Evolutionary conservation across 2,329 filamentous ascomycete genomes (phyloP).

Genomic region (Microdochium trichocladiopsis): DNA sequence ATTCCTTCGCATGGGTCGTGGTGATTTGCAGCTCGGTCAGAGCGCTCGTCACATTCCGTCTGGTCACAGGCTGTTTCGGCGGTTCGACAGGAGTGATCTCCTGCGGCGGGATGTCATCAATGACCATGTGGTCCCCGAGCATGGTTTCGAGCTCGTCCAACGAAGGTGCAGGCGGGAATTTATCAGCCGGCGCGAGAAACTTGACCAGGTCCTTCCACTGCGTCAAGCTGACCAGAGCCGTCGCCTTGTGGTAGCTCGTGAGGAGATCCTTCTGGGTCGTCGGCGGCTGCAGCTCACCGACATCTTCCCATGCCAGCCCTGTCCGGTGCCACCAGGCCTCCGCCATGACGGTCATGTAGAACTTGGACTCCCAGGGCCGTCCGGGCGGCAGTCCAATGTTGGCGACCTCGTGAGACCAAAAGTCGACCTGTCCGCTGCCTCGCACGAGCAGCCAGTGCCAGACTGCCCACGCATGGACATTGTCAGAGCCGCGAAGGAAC

Average conservation of each 20-base stretch:
- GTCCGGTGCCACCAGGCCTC: conserved; percentile 9
- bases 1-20: background rate
- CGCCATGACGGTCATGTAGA: conserved; percentile 9
- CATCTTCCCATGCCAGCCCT: conserved; percentile 8
- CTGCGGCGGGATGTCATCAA: background rate
- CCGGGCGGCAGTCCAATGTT: conserved; percentile 6
- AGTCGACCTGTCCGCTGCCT: conserved; percentile 4
- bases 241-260: conserved; percentile 2
- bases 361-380: background rate
- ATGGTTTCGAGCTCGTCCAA: background rate
- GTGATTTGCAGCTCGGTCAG: background rate
- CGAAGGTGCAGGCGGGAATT: background rate
- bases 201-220: background rate
- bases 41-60: background rate
- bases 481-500: conserved; percentile 2
- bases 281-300: conserved; percentile 2
- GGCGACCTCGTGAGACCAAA: conserved; percentile 7
- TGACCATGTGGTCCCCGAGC: background rate
- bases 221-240: background rate
- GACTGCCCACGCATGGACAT: conserved; percentile 9
- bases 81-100: background rate
- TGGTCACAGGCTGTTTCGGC: background rate
- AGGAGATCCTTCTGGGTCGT: background rate
- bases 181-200: background rate
- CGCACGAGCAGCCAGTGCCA: conserved; percentile 11